These are phyloP conservation scores for Kodamaea plutei DNA, from an alignment of 1,139 yeast genomes.

Conservation along the genomic window DNA sequence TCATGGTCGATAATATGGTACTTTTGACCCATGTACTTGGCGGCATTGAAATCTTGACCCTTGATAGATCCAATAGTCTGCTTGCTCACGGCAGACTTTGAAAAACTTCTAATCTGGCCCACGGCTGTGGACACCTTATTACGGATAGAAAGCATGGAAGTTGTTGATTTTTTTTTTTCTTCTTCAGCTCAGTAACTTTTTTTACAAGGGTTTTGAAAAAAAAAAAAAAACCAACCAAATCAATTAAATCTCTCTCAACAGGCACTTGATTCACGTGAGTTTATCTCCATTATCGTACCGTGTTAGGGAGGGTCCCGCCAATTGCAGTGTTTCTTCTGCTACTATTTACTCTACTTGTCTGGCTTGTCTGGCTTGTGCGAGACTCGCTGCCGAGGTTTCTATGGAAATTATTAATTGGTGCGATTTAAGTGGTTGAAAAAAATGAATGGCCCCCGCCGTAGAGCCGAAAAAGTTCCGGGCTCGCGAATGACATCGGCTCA, in stretches of 20 bases:
- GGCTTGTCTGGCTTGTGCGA: no score
- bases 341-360: no score
- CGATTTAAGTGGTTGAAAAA: conserved; percentile 8
- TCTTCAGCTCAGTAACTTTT: no score
- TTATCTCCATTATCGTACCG: no score
- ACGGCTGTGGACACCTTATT: conserved; percentile 8
- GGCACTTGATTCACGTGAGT: no score
- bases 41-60: conserved; percentile 43
- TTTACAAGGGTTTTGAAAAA: conserved; percentile 1
- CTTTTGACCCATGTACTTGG: conserved; percentile 54
- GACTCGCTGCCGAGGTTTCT: background rate
- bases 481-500: no score
- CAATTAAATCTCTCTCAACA: no score
- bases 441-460: no score
- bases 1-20: conserved; percentile 95
- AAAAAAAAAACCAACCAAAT: no score
- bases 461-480: no score
- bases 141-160: conserved; percentile 15
- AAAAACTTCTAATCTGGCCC: conserved; percentile 17
- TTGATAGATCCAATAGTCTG: conserved; percentile 45
- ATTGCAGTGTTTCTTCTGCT: no score
- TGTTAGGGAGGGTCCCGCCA: no score
- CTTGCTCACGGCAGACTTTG: conserved; percentile 24
- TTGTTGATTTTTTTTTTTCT: conserved; percentile 5
- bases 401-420: conserved; percentile 8